A percentile compares a stretch with the other conserved stretches of the same genome.
Evolutionary conservation across 2,329 filamentous ascomycete species (phyloP).

Genomic region (Talaromyces verruculosus): DNA sequence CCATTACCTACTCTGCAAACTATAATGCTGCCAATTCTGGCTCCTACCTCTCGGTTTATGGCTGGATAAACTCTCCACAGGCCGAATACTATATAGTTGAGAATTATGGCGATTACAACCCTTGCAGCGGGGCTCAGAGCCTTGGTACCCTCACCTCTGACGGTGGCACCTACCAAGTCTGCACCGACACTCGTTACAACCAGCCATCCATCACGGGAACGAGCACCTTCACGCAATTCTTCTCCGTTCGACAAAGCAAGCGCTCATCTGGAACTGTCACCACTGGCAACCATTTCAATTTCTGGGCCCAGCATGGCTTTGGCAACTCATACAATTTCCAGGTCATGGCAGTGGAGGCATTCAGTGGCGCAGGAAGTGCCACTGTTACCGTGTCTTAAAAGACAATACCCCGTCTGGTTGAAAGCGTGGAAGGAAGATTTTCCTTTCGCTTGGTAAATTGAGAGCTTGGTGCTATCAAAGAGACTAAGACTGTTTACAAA

Average conservation of each 20-base stretch:
- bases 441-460: not conserved
- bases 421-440: not conserved
- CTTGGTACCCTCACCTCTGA: conserved; percentile 40
- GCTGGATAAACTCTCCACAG: conserved; percentile 41
- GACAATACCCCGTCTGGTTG: not conserved
- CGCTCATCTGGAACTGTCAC: conserved; percentile 39
- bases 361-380: not conserved
- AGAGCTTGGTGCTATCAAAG: not conserved
- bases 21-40: conserved; percentile 1
- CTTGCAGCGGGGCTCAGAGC: conserved; percentile 28
- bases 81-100: conserved; percentile 43
- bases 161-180: conserved; percentile 41
- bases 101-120: conserved; percentile 34
- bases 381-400: conserved; percentile 3
- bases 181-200: conserved; percentile 38
- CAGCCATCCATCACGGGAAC: conserved; percentile 43
- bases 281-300: conserved; percentile 39
- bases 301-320: conserved; percentile 36
- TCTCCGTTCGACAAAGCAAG: conserved; percentile 41
- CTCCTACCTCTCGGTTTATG: conserved; percentile 39
- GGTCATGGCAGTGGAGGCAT: conserved; percentile 44
- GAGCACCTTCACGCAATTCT: conserved; percentile 46
- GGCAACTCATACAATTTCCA: conserved; percentile 40
- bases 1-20: conserved; percentile 4
- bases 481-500: not conserved